phyloP scores from a whole-genome alignment of 2,329 filamentous ascomycete genomes.

The Ceratocystis cubensis region DNA sequence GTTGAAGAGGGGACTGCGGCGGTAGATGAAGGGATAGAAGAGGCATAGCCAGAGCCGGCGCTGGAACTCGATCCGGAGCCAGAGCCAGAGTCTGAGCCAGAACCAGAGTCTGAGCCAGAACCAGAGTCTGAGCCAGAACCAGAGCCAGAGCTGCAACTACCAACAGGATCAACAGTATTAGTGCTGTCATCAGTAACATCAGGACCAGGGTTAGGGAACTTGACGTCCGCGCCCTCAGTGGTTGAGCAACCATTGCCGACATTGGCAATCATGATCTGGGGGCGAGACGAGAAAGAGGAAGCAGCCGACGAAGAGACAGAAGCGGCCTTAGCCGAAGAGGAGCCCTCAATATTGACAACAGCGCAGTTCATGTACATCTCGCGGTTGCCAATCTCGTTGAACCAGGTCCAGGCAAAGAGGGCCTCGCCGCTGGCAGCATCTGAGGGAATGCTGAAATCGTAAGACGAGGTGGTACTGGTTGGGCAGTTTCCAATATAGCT shows the following conservation, averaged over 20 bases:
- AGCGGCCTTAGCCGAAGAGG: constrained; percentile 23
- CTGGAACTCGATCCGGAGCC: not conserved
- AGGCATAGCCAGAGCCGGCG: constrained; percentile 9
- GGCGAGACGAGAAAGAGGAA: constrained; percentile 42
- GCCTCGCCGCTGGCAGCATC: constrained; percentile 50
- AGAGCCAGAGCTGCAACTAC: constrained; percentile 29
- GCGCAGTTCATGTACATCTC: constrained; percentile 87
- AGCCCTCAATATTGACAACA: constrained; percentile 46
- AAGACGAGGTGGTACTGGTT: constrained; percentile 34
- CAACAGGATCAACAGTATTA: constrained; percentile 28
- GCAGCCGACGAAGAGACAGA: constrained; percentile 23
- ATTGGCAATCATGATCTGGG: constrained; percentile 61
- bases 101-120: constrained; percentile 20
- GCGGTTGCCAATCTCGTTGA: constrained; percentile 63
- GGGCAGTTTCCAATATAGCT: constrained; percentile 46
- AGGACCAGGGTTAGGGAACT: constrained; percentile 54
- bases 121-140: constrained; percentile 17
- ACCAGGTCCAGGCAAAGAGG: constrained; percentile 65
- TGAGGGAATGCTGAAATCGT: constrained; percentile 53
- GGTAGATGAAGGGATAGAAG: constrained; percentile 25
- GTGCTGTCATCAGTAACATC: constrained; percentile 34
- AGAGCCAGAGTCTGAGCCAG: constrained; percentile 16
- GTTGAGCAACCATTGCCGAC: constrained; percentile 48
- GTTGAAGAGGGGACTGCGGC: constrained; percentile 22
- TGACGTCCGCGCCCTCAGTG: constrained; percentile 42